phyloP scores from a whole-genome alignment of 2,329 filamentous ascomycete species.

The Colletotrichum tanaceti region DNA sequence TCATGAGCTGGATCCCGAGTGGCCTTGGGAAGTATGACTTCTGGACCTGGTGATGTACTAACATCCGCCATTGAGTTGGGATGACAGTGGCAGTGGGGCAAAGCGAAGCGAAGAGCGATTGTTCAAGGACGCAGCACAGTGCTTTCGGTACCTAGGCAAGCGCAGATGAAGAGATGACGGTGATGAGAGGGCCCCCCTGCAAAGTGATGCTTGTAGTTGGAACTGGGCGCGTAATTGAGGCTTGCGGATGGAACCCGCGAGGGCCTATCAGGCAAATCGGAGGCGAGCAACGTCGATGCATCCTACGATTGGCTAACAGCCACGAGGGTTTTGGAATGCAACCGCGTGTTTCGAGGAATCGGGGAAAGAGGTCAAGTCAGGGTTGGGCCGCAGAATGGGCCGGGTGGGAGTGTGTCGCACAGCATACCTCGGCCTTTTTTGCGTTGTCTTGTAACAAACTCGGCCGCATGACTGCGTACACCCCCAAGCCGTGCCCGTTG shows the following conservation, averaged over 20 bases:
- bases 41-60: constrained; percentile 29
- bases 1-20: background rate
- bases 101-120: constrained; percentile 47
- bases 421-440: constrained; percentile 39
- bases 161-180: constrained; percentile 35
- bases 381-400: constrained; percentile 41
- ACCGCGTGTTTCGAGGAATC: constrained; percentile 35
- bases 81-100: constrained; percentile 49
- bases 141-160: constrained; percentile 31
- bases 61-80: constrained; percentile 12
- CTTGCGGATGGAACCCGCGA: constrained; percentile 60
- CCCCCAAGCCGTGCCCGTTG: constrained; percentile 27
- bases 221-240: constrained; percentile 64
- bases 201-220: constrained; percentile 44
- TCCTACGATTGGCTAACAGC: constrained; percentile 55
- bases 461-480: constrained; percentile 24
- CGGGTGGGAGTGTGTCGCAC: constrained; percentile 37
- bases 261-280: constrained; percentile 60
- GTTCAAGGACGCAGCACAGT: background rate
- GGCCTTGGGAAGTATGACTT: constrained; percentile 2
- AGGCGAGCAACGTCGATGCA: constrained; percentile 52
- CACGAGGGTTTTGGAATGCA: constrained; percentile 32
- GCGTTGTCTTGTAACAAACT: constrained; percentile 23
- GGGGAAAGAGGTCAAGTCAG: constrained; percentile 39
- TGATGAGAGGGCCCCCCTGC: constrained; percentile 53